Evolutionary conservation across 2,329 filamentous ascomycete species (phyloP), one percentile per base, ranked within the genome.

Genomic region (Ophiostoma sp.): DNA sequence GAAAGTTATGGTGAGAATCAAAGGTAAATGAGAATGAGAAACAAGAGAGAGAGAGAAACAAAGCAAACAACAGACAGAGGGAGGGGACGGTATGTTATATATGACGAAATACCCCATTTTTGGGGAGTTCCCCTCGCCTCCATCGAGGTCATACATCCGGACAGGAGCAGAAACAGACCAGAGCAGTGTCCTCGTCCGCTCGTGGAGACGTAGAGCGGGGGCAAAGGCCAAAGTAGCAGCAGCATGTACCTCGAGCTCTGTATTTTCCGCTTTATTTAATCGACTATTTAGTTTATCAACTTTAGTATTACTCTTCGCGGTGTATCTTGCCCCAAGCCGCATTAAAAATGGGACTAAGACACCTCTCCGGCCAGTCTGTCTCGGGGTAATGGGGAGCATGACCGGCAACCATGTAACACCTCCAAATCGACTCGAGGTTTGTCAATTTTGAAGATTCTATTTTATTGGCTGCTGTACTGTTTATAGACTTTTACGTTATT

Each of bases 301-400:
- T 55, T 45, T 27, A 55, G 49, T 27, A 9, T 9, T 55, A 55
- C 11, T 55, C 18, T n/a, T 55, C 9, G 12, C 18, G 49, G 18
- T 7, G n/a, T 40, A 40, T 41, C 36, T 62, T 40, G 36, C 7
- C 7, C 58, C 40, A 69, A 69, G 49, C 65, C 65, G 68, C 68
- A 67, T 49, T 49, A 65, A 67, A 58, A 67, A 41, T 38, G 38
- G 27, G 40, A 49, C 42, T 27, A 47, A 36, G 62, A 44, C 65
- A 42, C 55, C 62, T 69, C 66, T 55, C n/a, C 18, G 18, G 47
- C 7, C 47, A 52, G 45, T 27, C 49, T 27, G 49, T 55, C 49
- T 55, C 49, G 68, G 68, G 68, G 68, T 67, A 69, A 69, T 67
- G 62, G 65, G 65, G 60, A 62, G 49, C 18, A 58, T 41, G n/a